These are phyloP conservation scores for Calycina herbarum DNA, from an alignment of 2,329 filamentous ascomycete genomes.

Conservation along the genomic window DNA sequence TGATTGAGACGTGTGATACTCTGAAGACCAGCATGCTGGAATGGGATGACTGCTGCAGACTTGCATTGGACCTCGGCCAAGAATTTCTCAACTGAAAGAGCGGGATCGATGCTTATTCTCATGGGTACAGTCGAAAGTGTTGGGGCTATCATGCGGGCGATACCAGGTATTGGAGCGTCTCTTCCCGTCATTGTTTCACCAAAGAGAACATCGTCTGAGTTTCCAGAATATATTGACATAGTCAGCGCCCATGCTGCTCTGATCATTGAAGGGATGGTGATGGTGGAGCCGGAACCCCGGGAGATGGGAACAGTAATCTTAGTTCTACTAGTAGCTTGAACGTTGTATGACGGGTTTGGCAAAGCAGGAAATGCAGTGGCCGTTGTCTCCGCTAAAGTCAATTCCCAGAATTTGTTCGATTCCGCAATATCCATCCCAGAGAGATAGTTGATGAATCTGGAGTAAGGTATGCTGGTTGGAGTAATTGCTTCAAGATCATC, in stretches of 20 bases:
- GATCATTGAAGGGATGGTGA: slow-evolving; percentile 22
- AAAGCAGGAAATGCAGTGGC: slow-evolving; percentile 16
- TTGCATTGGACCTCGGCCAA: slow-evolving; percentile 48
- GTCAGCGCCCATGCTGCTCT: slow-evolving; percentile 43
- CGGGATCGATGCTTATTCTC: slow-evolving; percentile 38
- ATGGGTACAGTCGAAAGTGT: slow-evolving; percentile 46
- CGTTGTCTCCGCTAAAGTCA: slow-evolving; percentile 10
- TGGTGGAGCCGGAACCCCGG: slow-evolving; percentile 22
- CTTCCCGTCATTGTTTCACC: slow-evolving; percentile 46
- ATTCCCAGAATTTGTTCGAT: slow-evolving; percentile 17
- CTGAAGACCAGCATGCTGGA: slow-evolving; percentile 8
- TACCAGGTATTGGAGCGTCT: slow-evolving; percentile 40
- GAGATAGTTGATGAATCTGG: slow-evolving; percentile 47
- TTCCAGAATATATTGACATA: slow-evolving; percentile 41
- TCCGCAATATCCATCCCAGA: slow-evolving; percentile 32
- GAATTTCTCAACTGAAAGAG: slow-evolving; percentile 41
- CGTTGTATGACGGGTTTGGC: slow-evolving; percentile 16
- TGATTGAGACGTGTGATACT: slow-evolving; percentile 22
- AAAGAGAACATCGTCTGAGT: slow-evolving; percentile 42
- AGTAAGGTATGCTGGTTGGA: slow-evolving; percentile 1
- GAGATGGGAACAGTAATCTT: not conserved
- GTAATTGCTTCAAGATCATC: slow-evolving; percentile 1
- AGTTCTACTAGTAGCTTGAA: slow-evolving; percentile 12
- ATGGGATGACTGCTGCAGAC: not conserved
- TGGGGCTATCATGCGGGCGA: slow-evolving; percentile 45